These are phyloP conservation scores for Fusarium tricinctum DNA, from an alignment of 2,329 filamentous ascomycete genomes.

Conservation along the genomic window DNA sequence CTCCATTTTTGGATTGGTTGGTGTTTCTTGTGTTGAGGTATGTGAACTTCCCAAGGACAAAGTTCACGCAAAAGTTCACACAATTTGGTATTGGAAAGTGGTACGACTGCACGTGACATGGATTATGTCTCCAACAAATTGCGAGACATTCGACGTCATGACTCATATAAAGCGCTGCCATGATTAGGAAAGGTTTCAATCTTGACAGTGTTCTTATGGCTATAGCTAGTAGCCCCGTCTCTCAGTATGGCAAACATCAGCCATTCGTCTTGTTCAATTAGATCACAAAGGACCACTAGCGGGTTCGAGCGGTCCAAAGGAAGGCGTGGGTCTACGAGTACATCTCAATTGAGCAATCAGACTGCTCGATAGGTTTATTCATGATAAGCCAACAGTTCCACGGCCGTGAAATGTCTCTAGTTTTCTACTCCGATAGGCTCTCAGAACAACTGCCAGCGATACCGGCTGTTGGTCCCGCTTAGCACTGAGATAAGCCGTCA, in stretches of 20 bases:
- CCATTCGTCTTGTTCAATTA: too few species aligned
- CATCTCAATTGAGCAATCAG: too few species aligned
- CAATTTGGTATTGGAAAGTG: too few species aligned
- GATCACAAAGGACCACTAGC: too few species aligned
- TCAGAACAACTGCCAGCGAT: not conserved
- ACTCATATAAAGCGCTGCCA: too few species aligned
- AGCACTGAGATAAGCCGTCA: constrained; percentile 25
- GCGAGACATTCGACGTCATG: not conserved
- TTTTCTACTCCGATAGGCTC: not conserved
- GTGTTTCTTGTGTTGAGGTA: not conserved
- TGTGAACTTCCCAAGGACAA: not conserved
- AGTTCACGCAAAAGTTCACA: constrained; percentile 14
- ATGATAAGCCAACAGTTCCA: not conserved
- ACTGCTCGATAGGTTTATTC: too few species aligned
- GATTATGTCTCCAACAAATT: not conserved
- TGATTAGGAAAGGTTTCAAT: too few species aligned
- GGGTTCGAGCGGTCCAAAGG: too few species aligned
- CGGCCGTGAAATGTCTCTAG: not conserved
- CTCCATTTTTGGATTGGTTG: constrained; percentile 10
- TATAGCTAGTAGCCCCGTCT: too few species aligned
- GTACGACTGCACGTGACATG: constrained; percentile 14
- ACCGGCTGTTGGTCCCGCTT: constrained; percentile 19
- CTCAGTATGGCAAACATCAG: too few species aligned
- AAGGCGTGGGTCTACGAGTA: too few species aligned
- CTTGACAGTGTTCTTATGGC: too few species aligned